Evolutionary conservation across 768 basidiomycete species (phyloP), one percentile per base, ranked within the genome.

Genomic region (Mycena rebaudengoi): DNA sequence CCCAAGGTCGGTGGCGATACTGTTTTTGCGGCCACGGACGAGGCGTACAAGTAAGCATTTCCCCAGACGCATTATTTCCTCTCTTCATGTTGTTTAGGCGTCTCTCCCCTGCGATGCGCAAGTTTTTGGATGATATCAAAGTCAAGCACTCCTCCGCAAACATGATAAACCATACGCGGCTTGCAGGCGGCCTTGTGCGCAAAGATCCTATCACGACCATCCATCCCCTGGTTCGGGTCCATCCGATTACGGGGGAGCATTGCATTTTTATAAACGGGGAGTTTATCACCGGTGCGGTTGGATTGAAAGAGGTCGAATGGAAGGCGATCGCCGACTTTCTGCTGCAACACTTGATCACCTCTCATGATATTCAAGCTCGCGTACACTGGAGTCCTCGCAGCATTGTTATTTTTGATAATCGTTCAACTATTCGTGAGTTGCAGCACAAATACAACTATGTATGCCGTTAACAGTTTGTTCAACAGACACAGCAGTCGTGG

Each of bases 201-300:
- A 72, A 73, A 39, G 75, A 72, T 32, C 71, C 73, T 10, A 65
- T 75, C 14, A 67, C 69, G 41, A 67, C 60, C 32, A 63, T 73
- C 14, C 75, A 76, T 52, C 75, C 74, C 1, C 64, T 76, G 16
- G 64, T 76, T 18, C 72, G 73, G n/a, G 71, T 76, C 5, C 75
- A 76, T 41, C 73, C 75, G 14, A 70, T 76, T 5, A 76, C 75
- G 1, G 62, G 63, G 2, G 71, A 66, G 39, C 69, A 62, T 32
- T 72, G 69, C 49, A 37, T 75, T 12, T 74, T 74, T 54, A 64
- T 75, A 23, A 76, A 76, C 58, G 72, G 70, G 0, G 75, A 72
- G 35, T 76, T 74, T 32, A 74, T 72, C 45, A 71, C 68, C n/a
- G 53, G 65, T 5, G 67, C 74, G 11, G 65, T 71, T 5, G 73